A percentile compares a stretch with the other conserved stretches of the same genome.
Conservation (phyloP, 176 grass and related monocot species). For the Chrysopogon serrulatus region DNA sequence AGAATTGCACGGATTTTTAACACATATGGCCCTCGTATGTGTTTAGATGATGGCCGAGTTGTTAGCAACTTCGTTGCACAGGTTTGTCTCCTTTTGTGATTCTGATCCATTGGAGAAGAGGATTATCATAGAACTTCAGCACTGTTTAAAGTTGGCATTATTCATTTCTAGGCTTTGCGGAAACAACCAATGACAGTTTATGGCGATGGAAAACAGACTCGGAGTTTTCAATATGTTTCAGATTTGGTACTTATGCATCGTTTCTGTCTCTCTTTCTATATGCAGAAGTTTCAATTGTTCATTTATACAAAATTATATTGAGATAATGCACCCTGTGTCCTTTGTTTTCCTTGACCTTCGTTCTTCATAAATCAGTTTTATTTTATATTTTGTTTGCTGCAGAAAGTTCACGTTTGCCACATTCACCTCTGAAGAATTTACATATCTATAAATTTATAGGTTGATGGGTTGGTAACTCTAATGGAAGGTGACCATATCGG, state of each 20-base stretch:
- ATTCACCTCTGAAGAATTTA: background rate
- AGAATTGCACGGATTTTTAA: conserved; percentile 97
- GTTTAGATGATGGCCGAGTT: conserved; percentile 87
- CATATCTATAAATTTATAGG: conserved; percentile 40
- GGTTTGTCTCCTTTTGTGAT: conserved; percentile 42
- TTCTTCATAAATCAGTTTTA: background rate
- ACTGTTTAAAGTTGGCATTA: conserved; percentile 2
- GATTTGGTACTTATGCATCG: conserved; percentile 65
- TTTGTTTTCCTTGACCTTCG: background rate
- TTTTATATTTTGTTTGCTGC: background rate
- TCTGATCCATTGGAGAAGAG: background rate
- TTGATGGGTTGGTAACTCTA: conserved; percentile 76
- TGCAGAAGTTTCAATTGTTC: background rate
- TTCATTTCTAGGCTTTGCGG: conserved; percentile 62
- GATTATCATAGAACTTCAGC: background rate
- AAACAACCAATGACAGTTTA: conserved; percentile 96
- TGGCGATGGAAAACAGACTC: conserved; percentile 95
- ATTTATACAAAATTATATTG: background rate
- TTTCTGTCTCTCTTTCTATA: background rate
- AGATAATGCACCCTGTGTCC: background rate
- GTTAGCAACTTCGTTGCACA: conserved; percentile 98
- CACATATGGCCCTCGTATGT: conserved; percentile 94
- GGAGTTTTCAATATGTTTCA: conserved; percentile 96
- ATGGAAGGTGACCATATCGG: conserved; percentile 86
- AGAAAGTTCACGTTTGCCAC: background rate